A percentile compares a stretch with the other conserved stretches of the same genome.
Conservation (phyloP, 345 rosid species). For the Heritiera littoralis region DNA sequence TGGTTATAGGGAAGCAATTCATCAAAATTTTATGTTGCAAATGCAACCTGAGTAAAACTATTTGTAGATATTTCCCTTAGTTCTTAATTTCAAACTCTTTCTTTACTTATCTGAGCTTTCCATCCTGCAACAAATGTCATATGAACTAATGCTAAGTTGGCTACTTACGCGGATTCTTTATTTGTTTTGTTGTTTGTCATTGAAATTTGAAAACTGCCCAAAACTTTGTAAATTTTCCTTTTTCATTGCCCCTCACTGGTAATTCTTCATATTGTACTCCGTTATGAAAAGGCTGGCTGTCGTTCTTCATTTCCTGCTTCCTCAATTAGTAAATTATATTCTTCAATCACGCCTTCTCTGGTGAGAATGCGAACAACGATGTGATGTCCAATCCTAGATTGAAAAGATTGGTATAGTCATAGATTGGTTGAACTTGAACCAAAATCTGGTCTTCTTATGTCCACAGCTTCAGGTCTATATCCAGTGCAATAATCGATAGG, state of each 20-base stretch:
- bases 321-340: background rate
- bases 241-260: background rate
- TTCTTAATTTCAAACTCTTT: no score
- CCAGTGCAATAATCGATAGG: slow-evolving; percentile 8
- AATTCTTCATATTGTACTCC: background rate
- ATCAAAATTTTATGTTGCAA: background rate
- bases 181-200: no score
- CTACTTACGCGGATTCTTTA: no score
- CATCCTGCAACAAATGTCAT: no score
- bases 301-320: background rate
- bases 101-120: no score
- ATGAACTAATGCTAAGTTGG: no score
- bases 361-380: background rate
- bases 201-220: no score
- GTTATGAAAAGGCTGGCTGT: background rate
- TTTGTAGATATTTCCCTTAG: background rate
- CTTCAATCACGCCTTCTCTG: background rate
- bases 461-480: background rate
- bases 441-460: background rate
- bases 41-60: background rate
- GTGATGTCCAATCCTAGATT: background rate
- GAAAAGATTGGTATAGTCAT: background rate
- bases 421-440: background rate
- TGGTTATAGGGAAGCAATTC: background rate
- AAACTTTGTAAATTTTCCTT: no score